These are phyloP conservation scores for Lindgomyces ingoldianus DNA, from an alignment of 495 filamentous ascomycete species.

Conservation along the genomic window DNA sequence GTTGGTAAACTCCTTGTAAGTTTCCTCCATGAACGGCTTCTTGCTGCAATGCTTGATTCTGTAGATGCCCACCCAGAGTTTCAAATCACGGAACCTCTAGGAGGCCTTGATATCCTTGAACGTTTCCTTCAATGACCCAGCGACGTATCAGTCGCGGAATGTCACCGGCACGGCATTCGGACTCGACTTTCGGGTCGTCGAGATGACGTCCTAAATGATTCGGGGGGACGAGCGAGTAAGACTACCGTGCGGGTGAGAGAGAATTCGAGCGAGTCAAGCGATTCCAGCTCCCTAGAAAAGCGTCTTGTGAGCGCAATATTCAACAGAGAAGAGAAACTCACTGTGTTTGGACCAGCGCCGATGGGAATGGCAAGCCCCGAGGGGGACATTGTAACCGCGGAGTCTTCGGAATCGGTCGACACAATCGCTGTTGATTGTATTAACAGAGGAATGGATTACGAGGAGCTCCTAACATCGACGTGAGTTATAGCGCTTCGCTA, in stretches of 20 bases:
- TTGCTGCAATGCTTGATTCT: slow-evolving; percentile 51
- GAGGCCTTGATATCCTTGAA: slow-evolving; percentile 50
- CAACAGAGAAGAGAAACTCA: slow-evolving; percentile 22
- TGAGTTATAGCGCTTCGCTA: too few relatives aligned
- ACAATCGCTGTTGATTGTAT: too few relatives aligned
- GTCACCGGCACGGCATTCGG: slow-evolving; percentile 47
- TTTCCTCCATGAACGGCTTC: slow-evolving; percentile 54
- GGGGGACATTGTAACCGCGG: slow-evolving; percentile 50
- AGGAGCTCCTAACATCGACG: too few relatives aligned
- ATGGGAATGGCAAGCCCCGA: slow-evolving; percentile 51
- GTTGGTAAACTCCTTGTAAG: slow-evolving; percentile 48
- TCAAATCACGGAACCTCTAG: slow-evolving; percentile 47
- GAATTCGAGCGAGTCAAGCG: slow-evolving; percentile 52
- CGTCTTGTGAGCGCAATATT: slow-evolving; percentile 9
- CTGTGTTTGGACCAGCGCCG: slow-evolving; percentile 49
- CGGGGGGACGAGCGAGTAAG: slow-evolving; percentile 49
- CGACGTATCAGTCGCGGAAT: slow-evolving; percentile 51
- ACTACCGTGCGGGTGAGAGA: slow-evolving; percentile 51
- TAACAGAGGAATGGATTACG: too few relatives aligned
- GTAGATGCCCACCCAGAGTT: slow-evolving; percentile 50
- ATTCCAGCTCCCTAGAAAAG: slow-evolving; percentile 49
- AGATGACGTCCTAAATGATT: slow-evolving; percentile 46
- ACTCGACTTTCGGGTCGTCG: slow-evolving; percentile 42
- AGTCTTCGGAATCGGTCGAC: too few relatives aligned
- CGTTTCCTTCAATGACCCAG: slow-evolving; percentile 42